Conservation (phyloP, 2,329 filamentous ascomycete genomes). For the Tolypocladium sp. region DNA sequence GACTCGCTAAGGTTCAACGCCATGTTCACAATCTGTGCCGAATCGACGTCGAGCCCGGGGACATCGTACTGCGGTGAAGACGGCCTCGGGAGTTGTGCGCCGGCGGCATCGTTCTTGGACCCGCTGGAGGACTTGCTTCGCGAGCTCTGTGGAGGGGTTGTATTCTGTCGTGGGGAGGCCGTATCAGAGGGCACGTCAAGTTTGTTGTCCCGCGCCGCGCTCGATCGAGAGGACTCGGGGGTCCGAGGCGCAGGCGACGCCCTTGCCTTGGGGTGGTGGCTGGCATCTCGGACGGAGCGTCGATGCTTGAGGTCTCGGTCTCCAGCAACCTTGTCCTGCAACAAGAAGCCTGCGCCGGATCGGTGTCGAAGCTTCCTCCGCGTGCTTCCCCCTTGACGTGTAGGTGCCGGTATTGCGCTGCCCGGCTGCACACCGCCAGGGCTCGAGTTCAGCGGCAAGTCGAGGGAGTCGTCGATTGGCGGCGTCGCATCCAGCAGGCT, state of each 20-base stretch:
- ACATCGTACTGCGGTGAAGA: neutral
- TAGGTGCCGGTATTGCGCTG: conserved; percentile 7
- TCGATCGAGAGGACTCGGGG: neutral
- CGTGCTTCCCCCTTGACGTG: conserved; percentile 14
- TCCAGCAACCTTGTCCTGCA: conserved; percentile 32
- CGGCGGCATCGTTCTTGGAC: neutral
- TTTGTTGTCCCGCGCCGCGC: neutral
- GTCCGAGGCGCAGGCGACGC: conserved; percentile 2
- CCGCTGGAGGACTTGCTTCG: neutral
- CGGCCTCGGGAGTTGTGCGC: neutral
- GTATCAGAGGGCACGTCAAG: neutral
- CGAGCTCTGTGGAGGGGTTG: neutral
- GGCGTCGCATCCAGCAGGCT: conserved; percentile 3
- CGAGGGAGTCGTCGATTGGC: neutral
- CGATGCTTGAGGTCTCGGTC: conserved; percentile 21
- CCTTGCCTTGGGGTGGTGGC: conserved; percentile 11
- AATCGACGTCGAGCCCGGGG: conserved; percentile 55
- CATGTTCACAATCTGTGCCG: conserved; percentile 86
- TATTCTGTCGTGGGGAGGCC: neutral
- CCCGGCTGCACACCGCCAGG: neutral
- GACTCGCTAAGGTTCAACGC: conserved; percentile 83
- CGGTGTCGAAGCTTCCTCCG: conserved; percentile 30
- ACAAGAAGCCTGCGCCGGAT: conserved; percentile 40
- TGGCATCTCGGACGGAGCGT: conserved; percentile 14
- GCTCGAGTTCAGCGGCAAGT: neutral